Percentiles rank a stretch among this genome's conserved stretches.
These are phyloP conservation scores for Didymella arachidicola DNA, from an alignment of 2,329 filamentous ascomycete genomes.

Conservation along the genomic window DNA sequence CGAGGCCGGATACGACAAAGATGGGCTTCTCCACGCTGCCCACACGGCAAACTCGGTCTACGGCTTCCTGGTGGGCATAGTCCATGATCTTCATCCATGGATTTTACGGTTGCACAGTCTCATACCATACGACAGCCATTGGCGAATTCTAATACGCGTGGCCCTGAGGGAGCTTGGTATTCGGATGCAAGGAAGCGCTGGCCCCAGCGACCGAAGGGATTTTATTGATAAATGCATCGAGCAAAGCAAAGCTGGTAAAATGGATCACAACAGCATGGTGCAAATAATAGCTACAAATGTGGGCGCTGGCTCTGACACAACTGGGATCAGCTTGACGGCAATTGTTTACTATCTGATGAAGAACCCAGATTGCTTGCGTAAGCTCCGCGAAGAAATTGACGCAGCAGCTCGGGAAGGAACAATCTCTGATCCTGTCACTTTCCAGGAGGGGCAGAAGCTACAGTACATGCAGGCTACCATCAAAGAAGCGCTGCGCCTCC, in stretches of 20 bases:
- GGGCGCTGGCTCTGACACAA: not conserved
- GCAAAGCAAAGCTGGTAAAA: not conserved
- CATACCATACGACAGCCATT: too few relatives aligned
- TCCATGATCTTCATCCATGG: too few relatives aligned
- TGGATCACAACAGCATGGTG: not conserved
- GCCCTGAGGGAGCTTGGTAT: too few relatives aligned
- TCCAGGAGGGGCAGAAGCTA: not conserved
- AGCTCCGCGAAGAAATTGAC: not conserved
- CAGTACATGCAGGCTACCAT: not conserved
- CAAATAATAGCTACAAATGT: not conserved
- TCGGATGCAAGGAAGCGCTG: too few relatives aligned
- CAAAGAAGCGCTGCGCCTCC: not conserved
- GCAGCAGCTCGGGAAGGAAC: too few relatives aligned
- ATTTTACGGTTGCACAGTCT: too few relatives aligned
- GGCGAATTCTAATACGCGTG: too few relatives aligned
- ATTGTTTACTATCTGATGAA: not conserved
- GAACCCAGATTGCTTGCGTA: not conserved
- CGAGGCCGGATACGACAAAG: not conserved
- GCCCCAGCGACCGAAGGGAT: too few relatives aligned
- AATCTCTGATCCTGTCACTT: not conserved
- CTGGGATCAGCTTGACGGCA: not conserved
- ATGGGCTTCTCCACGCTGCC: not conserved
- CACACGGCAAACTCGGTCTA: not conserved
- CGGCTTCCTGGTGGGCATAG: not conserved
- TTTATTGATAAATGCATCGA: too few relatives aligned